These are phyloP conservation scores for Haplosporangium sp. DNA, from an alignment of 371 early-diverging fungal species.

Conservation along the genomic window DNA sequence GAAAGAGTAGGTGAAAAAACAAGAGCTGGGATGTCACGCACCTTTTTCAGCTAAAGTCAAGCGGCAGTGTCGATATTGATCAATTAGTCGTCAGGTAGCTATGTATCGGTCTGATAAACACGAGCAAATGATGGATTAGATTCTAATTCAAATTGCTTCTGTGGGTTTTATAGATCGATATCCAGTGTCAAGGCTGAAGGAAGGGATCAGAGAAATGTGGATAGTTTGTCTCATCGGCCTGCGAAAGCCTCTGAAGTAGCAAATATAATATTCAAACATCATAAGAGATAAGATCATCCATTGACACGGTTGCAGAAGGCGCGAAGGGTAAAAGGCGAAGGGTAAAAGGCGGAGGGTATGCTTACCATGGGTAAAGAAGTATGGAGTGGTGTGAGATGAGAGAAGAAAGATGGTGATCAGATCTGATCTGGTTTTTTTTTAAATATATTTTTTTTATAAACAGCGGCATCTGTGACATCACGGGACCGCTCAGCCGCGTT, in stretches of 20 bases:
- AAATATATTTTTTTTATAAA: too few species aligned
- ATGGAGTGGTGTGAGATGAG: too few species aligned
- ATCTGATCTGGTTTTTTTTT: background rate
- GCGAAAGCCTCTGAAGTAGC: constrained; percentile 56
- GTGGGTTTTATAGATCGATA: background rate
- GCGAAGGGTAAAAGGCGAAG: too few species aligned
- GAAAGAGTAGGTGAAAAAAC: background rate
- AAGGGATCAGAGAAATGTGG: constrained; percentile 33
- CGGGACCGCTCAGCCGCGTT: too few species aligned
- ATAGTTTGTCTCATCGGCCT: constrained; percentile 54
- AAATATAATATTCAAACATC: constrained; percentile 54
- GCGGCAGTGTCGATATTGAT: background rate
- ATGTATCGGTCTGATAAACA: background rate
- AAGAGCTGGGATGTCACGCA: constrained; percentile 1
- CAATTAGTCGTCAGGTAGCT: background rate
- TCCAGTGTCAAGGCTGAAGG: background rate
- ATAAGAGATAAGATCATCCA: constrained; percentile 22
- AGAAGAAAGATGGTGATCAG: constrained; percentile 15
- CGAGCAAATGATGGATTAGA: background rate
- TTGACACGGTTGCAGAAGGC: background rate
- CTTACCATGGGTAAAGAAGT: background rate
- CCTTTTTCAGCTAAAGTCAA: constrained; percentile 4
- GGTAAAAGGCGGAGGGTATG: background rate
- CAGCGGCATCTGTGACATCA: background rate
- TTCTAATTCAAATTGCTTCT: background rate